Evolutionary conservation across 225 moss, liverwort and hornwort genomes (phyloP).

Genomic region (Marchantia paleacea): DNA sequence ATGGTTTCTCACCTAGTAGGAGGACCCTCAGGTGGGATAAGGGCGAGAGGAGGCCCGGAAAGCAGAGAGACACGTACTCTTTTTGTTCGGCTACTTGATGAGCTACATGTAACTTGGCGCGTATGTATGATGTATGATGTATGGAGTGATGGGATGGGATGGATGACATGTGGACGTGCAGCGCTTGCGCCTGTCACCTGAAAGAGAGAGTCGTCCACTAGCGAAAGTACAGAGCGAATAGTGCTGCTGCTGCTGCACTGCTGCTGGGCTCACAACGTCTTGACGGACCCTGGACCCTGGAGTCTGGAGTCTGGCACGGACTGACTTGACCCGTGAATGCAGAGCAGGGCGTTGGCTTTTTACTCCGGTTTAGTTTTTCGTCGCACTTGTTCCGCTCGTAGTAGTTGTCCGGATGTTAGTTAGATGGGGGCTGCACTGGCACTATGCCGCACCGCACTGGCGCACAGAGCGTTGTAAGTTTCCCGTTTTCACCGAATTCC

Average conservation of each 20-base stretch:
- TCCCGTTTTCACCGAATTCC: neutral
- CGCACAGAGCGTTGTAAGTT: neutral
- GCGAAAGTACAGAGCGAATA: neutral
- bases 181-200: neutral
- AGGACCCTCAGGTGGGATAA: too few relatives aligned
- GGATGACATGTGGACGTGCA: slow-evolving; percentile 3
- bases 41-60: too few relatives aligned
- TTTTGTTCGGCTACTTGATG: too few relatives aligned
- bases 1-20: too few relatives aligned
- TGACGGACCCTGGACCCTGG: neutral
- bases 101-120: too few relatives aligned
- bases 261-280: neutral
- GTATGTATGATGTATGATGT: neutral
- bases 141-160: neutral
- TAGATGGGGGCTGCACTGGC: too few relatives aligned
- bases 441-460: too few relatives aligned
- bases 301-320: neutral
- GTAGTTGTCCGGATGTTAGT: too few relatives aligned
- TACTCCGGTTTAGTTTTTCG: too few relatives aligned
- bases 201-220: neutral
- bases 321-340: neutral
- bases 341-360: too few relatives aligned
- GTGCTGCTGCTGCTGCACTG: neutral
- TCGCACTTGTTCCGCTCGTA: too few relatives aligned
- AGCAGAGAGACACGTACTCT: neutral